phyloP scores from a whole-genome alignment of 306 rosid species.

The Corylus americana region DNA sequence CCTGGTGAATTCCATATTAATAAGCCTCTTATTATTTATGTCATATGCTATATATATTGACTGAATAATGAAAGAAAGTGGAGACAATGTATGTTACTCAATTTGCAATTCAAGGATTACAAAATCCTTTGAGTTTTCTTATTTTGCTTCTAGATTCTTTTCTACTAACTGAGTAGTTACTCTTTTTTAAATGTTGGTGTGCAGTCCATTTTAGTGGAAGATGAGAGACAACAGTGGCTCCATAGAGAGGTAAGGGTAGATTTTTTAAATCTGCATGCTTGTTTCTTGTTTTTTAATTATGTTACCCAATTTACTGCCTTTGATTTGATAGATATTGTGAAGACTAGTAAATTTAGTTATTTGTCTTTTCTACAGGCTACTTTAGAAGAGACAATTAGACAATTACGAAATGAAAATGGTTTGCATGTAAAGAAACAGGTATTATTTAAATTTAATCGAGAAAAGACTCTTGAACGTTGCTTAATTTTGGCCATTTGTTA shows the following conservation, averaged over 20 bases:
- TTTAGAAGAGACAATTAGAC: constrained; percentile 43
- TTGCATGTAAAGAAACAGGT: constrained; percentile 54
- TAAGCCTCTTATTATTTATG: not conserved
- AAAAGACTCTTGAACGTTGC: constrained; percentile 3
- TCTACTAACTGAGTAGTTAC: not conserved
- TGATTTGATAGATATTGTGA: not conserved
- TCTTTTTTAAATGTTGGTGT: constrained; percentile 3
- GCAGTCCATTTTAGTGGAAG: constrained; percentile 28
- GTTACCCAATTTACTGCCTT: not conserved
- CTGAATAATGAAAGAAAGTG: not conserved
- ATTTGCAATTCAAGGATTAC: not conserved
- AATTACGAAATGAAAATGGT: constrained; percentile 42
- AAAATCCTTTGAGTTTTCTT: not conserved
- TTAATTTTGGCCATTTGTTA: constrained; percentile 8
- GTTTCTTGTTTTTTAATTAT: not conserved
- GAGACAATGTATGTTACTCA: not conserved
- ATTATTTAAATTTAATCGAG: constrained; percentile 19
- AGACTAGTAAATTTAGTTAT: not conserved
- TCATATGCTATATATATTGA: not conserved
- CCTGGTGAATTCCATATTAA: not conserved
- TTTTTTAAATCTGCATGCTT: not conserved
- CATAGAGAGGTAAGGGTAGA: constrained; percentile 29
- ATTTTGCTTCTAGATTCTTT: not conserved
- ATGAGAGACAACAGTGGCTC: constrained; percentile 24
- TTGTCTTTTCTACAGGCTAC: constrained; percentile 36